Evolutionary conservation across 371 early-diverging fungal species (phyloP), one percentile per base, ranked within the genome.

Genomic region (Mortierella sp.): DNA sequence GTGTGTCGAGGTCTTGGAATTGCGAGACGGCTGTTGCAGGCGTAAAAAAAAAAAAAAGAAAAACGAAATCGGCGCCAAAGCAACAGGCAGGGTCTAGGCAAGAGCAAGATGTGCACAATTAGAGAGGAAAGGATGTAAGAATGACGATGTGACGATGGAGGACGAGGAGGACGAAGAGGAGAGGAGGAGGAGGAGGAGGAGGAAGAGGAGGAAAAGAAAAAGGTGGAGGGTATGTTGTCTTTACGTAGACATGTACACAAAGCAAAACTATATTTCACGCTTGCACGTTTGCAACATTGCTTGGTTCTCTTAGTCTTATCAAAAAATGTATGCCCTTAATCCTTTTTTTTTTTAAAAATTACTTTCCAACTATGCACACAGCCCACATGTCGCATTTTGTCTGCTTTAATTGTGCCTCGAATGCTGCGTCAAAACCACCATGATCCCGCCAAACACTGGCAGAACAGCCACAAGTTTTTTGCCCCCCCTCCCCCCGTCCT

Each of bases 71-170:
- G 19, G 50, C 6, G 50, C n/a, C 21, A 32, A 16, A 38, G 63
- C 1, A 53, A 61, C 13, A 15, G 58, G 48, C 28, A 58, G 57
- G 45, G 28, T 22, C 19, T n/a, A 50, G 50, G 50, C 50, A 50
- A 19, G 50, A 21, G 6, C 19, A 19, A 50, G 19, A 16, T 50
- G 21, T 1, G 21, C 15, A 50, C 50, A 21, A 21, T n/a, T 22
- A 52, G n/a, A 32, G 38, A 24, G 22, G 53, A 47, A 28, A 66
- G 62, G 64, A 50, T 38, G 57, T n/a, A 62, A 28, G 28, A 28
- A 28, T 28, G 28, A 28, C 28, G 28, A 28, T 43, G 59, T 10
- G 2, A 43, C 32, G 8, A 63, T 16, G n/a, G 47, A 3, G 33
- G 38, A 21, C 15, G 43, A 45, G 16, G 58, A 45, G 45, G 22